Evolutionary conservation across 2,329 filamentous ascomycete genomes (phyloP).

Genomic region (Uncinocarpus reesii): DNA sequence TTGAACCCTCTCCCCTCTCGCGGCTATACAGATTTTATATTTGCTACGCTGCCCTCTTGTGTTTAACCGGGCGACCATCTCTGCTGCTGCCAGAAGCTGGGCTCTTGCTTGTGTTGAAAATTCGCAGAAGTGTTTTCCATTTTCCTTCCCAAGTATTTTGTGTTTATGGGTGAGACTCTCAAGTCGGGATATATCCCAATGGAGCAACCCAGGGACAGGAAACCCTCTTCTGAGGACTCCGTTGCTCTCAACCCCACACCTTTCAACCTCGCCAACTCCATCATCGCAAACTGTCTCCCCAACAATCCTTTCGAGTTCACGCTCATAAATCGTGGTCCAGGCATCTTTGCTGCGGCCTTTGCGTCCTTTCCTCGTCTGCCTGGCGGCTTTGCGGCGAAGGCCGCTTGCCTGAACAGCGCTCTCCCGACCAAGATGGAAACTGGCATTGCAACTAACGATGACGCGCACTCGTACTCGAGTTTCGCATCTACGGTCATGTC

Average conservation of each 20-base stretch:
- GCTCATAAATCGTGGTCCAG: slow-evolving; percentile 4
- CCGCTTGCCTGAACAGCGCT: background rate
- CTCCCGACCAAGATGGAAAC: background rate
- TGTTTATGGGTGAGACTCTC: background rate
- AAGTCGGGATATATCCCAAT: background rate
- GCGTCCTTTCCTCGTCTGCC: slow-evolving; percentile 2
- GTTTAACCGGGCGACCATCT: too few relatives aligned
- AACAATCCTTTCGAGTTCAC: background rate
- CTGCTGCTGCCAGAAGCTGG: too few relatives aligned
- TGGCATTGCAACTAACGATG: background rate
- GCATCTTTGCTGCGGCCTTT: slow-evolving; percentile 7
- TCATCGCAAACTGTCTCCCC: slow-evolving; percentile 7
- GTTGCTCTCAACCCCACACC: background rate
- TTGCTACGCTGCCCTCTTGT: too few relatives aligned
- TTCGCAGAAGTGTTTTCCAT: background rate
- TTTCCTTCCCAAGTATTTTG: background rate
- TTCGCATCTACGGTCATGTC: slow-evolving; percentile 3
- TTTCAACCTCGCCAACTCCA: slow-evolving; percentile 4
- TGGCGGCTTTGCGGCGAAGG: background rate
- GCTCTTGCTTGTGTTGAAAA: background rate
- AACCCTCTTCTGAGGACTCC: slow-evolving; percentile 1
- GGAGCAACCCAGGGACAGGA: background rate
- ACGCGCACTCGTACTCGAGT: slow-evolving; percentile 7
- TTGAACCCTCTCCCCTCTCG: too few relatives aligned
- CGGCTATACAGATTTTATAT: too few relatives aligned